A percentile compares a stretch with the other conserved stretches of the same genome.
phyloP scores from a whole-genome alignment of 345 rosid species.

The Xanthoceras sorbifolium region DNA sequence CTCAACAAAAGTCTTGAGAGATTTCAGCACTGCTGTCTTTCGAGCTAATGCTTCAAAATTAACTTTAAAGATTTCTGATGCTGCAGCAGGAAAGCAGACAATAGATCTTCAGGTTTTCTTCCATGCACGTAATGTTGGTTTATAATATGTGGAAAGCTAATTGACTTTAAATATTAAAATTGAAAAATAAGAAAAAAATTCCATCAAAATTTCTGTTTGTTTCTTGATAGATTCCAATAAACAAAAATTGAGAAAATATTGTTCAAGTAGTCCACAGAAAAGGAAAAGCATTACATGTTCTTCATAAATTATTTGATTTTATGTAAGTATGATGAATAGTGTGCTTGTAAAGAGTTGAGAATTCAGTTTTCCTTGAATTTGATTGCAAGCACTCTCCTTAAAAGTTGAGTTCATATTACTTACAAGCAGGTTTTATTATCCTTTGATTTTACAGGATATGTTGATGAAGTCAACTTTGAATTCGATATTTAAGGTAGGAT shows the following conservation, averaged over 20 bases:
- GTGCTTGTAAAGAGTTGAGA: neutral
- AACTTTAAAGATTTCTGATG: conserved; percentile 26
- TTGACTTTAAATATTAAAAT: neutral
- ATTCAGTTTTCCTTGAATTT: neutral
- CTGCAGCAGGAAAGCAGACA: conserved; percentile 25
- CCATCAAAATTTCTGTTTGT: neutral
- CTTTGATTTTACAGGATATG: conserved; percentile 33
- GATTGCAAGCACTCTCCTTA: neutral
- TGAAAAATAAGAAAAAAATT: neutral
- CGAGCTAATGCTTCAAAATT: conserved; percentile 34
- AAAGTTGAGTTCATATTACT: neutral
- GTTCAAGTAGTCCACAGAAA: neutral
- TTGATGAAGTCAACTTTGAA: conserved; percentile 43
- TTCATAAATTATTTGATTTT: neutral
- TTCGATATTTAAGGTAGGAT: conserved; percentile 46
- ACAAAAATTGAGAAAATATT: neutral
- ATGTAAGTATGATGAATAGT: neutral
- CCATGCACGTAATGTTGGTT: neutral
- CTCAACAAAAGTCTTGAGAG: conserved; percentile 43
- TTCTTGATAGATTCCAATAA: neutral
- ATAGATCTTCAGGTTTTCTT: conserved; percentile 42
- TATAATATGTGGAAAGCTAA: neutral
- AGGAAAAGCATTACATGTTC: no score
- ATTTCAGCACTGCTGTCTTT: conserved; percentile 38
- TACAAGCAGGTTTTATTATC: neutral